Conservation (phyloP, 2,329 filamentous ascomycete genomes). For the Claviceps arundinis region DNA sequence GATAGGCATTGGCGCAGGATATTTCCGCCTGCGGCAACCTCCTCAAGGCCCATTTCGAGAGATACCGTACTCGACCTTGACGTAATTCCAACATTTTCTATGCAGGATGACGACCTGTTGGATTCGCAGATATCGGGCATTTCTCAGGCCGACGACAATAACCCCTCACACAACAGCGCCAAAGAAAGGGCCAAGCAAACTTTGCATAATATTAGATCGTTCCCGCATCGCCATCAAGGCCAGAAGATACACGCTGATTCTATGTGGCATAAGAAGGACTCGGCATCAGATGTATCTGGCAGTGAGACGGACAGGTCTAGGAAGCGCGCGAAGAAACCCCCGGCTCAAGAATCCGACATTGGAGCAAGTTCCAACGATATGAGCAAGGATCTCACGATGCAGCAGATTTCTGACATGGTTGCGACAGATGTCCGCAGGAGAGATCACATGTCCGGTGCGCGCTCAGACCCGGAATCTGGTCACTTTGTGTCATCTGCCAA, state of each 20-base stretch:
- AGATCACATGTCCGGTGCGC: constrained; percentile 19
- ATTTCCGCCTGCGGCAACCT: constrained; percentile 35
- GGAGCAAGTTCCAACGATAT: constrained; percentile 37
- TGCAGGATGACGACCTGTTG: constrained; percentile 11
- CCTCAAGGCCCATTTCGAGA: constrained; percentile 18
- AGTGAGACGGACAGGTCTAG: constrained; percentile 34
- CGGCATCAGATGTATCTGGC: constrained; percentile 47
- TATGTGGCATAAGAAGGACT: constrained; percentile 33
- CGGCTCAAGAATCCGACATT: constrained; percentile 17
- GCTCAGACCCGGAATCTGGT: constrained; percentile 16
- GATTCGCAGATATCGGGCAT: constrained; percentile 12
- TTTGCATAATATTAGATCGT: constrained; percentile 40
- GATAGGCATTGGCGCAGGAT: constrained; percentile 65
- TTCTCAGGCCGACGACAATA: constrained; percentile 24
- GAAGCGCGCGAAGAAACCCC: constrained; percentile 15
- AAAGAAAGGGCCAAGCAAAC: constrained; percentile 48
- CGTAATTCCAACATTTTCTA: constrained; percentile 13
- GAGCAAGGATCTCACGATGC: constrained; percentile 40
- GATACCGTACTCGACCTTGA: constrained; percentile 16
- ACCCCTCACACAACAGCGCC: constrained; percentile 36
- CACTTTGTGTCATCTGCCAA: constrained; percentile 16
- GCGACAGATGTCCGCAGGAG: constrained; percentile 36
- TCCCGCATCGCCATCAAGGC: constrained; percentile 39
- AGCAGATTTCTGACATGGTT: constrained; percentile 49
- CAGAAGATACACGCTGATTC: constrained; percentile 38